phyloP scores from a whole-genome alignment of 1,284 basidiomycete species.

The Sanghuangporus weigelae region DNA sequence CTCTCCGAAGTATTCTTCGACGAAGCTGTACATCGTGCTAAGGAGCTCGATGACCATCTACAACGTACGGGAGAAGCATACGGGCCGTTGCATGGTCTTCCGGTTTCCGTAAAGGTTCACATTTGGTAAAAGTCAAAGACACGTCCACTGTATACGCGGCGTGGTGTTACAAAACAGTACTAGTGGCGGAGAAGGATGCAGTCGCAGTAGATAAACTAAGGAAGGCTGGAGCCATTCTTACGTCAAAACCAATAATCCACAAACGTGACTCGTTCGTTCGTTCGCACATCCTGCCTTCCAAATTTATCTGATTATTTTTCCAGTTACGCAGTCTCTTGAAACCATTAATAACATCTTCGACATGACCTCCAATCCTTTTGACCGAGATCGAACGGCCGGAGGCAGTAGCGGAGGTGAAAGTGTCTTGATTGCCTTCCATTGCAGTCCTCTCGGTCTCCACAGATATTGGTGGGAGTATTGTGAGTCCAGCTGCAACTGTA shows the following conservation, averaged over 20 bases:
- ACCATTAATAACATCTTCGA: constrained; percentile 51
- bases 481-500: constrained; percentile 22
- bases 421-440: constrained; percentile 53
- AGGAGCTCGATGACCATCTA: constrained; percentile 44
- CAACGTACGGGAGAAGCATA: constrained; percentile 41
- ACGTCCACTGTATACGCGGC: constrained; percentile 46
- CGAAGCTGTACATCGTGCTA: constrained; percentile 46
- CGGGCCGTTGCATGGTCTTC: constrained; percentile 58
- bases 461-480: constrained; percentile 49
- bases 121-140: constrained; percentile 43
- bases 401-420: constrained; percentile 63
- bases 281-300: neutral
- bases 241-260: constrained; percentile 53
- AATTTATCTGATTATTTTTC: constrained; percentile 18
- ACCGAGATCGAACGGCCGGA: constrained; percentile 48
- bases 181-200: constrained; percentile 38
- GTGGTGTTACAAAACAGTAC: constrained; percentile 42
- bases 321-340: constrained; percentile 35
- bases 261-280: constrained; percentile 41
- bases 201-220: constrained; percentile 43
- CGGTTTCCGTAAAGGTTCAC: constrained; percentile 53
- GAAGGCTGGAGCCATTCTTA: constrained; percentile 52
- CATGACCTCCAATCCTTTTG: constrained; percentile 48
- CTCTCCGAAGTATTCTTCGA: constrained; percentile 52
- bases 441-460: constrained; percentile 52